Percentiles rank a stretch among this genome's conserved stretches.
Conservation (phyloP, 164 flowering plant species). For the Kalanchoe fedtschenkoi region DNA sequence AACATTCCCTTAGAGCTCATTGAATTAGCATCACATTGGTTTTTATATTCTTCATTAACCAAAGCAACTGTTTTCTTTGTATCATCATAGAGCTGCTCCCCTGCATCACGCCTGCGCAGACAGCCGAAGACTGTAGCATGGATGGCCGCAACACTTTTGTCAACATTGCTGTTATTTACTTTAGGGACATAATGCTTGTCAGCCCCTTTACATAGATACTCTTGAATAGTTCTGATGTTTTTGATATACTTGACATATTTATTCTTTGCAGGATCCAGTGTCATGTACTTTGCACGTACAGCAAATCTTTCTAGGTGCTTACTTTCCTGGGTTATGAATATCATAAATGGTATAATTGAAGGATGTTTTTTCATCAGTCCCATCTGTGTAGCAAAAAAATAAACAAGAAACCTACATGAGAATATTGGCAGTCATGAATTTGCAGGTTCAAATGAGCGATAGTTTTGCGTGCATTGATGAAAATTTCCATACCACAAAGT, state of each 20-base stretch:
- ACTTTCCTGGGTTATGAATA: slow-evolving; percentile 73
- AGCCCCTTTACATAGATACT: slow-evolving; percentile 78
- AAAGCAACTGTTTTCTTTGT: slow-evolving; percentile 52
- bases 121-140: slow-evolving; percentile 89
- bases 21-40: slow-evolving; percentile 70
- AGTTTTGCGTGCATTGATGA: not conserved
- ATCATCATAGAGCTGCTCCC: slow-evolving; percentile 67
- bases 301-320: slow-evolving; percentile 89
- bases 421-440: not conserved
- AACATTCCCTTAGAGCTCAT: slow-evolving; percentile 81
- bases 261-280: slow-evolving; percentile 83
- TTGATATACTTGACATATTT: slow-evolving; percentile 81
- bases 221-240: slow-evolving; percentile 81
- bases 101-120: slow-evolving; percentile 67
- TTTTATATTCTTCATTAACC: slow-evolving; percentile 68
- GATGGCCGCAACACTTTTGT: slow-evolving; percentile 84
- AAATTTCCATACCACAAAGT: slow-evolving; percentile 61
- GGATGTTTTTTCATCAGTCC: slow-evolving; percentile 95
- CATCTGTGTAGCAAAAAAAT: slow-evolving; percentile 34
- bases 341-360: slow-evolving; percentile 82
- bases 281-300: slow-evolving; percentile 91
- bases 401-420: not conserved
- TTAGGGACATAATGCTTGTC: slow-evolving; percentile 90
- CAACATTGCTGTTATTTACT: slow-evolving; percentile 84
- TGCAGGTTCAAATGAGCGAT: not conserved